Percentiles rank a stretch among this genome's conserved stretches.
These are phyloP conservation scores for Alternaria ethzedia DNA, from an alignment of 2,329 filamentous ascomycete genomes.

Conservation along the genomic window DNA sequence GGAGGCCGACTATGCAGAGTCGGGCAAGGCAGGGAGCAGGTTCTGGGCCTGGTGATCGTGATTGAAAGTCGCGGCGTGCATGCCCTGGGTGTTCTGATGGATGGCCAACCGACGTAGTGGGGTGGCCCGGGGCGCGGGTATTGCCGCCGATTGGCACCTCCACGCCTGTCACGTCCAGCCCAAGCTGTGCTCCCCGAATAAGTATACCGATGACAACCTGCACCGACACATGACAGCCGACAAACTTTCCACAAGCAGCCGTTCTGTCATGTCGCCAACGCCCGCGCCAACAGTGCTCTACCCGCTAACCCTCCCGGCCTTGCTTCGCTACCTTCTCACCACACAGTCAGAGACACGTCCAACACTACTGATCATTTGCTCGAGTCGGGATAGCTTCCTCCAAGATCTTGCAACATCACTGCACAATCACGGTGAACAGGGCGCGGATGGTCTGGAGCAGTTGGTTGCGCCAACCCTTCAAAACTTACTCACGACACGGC, in stretches of 20 bases:
- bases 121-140: slow-evolving; percentile 14
- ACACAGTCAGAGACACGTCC: slow-evolving; percentile 57
- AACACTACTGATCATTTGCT: slow-evolving; percentile 75
- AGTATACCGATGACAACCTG: slow-evolving; percentile 9
- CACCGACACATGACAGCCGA: slow-evolving; percentile 14
- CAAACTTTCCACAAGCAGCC: background rate
- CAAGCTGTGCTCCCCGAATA: background rate
- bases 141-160: slow-evolving; percentile 9
- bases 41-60: slow-evolving; percentile 26
- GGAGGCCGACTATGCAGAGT: slow-evolving; percentile 34
- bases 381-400: slow-evolving; percentile 69
- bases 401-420: slow-evolving; percentile 62
- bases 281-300: slow-evolving; percentile 48
- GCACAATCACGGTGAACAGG: slow-evolving; percentile 20
- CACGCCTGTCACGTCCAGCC: background rate
- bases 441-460: slow-evolving; percentile 23
- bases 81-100: slow-evolving; percentile 14
- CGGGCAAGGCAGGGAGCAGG: slow-evolving; percentile 24
- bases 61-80: slow-evolving; percentile 31
- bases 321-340: slow-evolving; percentile 70
- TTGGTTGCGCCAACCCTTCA: slow-evolving; percentile 71
- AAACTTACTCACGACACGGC: slow-evolving; percentile 70
- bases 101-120: slow-evolving; percentile 13
- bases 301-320: slow-evolving; percentile 49
- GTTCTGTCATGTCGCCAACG: slow-evolving; percentile 21